Percentiles rank a stretch among this genome's conserved stretches.
These are phyloP conservation scores for Bjerkandera adusta DNA, from an alignment of 1,284 basidiomycete species.

Conservation along the genomic window DNA sequence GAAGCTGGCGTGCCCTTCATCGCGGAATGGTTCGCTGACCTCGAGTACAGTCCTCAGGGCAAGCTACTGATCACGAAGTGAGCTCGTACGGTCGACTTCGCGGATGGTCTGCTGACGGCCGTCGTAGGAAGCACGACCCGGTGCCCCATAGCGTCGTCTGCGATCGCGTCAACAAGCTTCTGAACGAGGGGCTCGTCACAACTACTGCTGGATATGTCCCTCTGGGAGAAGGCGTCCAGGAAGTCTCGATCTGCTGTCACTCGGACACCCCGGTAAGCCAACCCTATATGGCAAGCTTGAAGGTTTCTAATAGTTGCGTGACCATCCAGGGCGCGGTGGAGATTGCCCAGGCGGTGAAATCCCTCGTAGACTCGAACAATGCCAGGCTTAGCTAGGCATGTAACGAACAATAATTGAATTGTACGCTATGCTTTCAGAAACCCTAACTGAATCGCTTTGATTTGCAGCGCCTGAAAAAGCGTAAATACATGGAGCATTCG, in stretches of 20 bases:
- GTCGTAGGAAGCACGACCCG: constrained; percentile 47
- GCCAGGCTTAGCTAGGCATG: too few species aligned
- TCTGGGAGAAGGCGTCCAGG: constrained; percentile 40
- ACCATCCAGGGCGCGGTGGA: constrained; percentile 48
- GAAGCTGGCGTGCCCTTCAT: constrained; percentile 56
- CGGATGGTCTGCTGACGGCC: neutral
- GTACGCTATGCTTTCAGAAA: too few species aligned
- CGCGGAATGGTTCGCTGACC: constrained; percentile 66
- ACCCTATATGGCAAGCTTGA: neutral
- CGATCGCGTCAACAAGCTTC: constrained; percentile 43
- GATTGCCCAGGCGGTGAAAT: constrained; percentile 47
- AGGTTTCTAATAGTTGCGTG: neutral
- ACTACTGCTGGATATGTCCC: constrained; percentile 43
- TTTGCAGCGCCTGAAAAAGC: too few species aligned
- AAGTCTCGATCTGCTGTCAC: constrained; percentile 64
- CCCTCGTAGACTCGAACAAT: constrained; percentile 50
- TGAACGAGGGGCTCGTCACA: constrained; percentile 43
- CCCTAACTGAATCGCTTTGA: too few species aligned
- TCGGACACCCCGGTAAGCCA: constrained; percentile 59
- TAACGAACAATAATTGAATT: too few species aligned
- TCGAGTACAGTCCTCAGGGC: constrained; percentile 54
- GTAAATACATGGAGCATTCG: too few species aligned
- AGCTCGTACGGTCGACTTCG: constrained; percentile 8
- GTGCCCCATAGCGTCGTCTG: constrained; percentile 42
- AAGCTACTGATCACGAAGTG: constrained; percentile 57